These are phyloP conservation scores for Scedosporium dehoogii DNA, from an alignment of 2,329 filamentous ascomycete species.

Conservation along the genomic window DNA sequence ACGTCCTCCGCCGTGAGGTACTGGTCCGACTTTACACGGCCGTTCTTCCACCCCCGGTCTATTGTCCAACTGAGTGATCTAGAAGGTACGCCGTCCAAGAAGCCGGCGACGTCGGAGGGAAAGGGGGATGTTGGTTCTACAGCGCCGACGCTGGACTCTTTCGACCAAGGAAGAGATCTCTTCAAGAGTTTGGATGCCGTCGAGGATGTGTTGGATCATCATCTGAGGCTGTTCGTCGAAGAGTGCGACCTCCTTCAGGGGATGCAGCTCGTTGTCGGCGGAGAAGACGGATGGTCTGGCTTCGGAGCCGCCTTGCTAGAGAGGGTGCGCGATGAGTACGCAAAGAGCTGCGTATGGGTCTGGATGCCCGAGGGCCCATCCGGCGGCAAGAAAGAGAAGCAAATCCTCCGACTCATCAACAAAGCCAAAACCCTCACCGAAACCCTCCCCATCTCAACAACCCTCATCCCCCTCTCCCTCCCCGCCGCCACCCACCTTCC, in stretches of 20 bases:
- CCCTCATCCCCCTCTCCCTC: slow-evolving; percentile 66
- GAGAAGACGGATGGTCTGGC: slow-evolving; percentile 75
- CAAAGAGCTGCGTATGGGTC: slow-evolving; percentile 76
- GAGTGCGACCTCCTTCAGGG: slow-evolving; percentile 91
- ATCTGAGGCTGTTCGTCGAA: slow-evolving; percentile 78
- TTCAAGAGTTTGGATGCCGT: slow-evolving; percentile 66
- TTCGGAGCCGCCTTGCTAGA: slow-evolving; percentile 67
- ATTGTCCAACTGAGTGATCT: slow-evolving; percentile 82
- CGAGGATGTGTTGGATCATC: slow-evolving; percentile 81
- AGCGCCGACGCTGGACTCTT: slow-evolving; percentile 54
- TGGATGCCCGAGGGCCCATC: slow-evolving; percentile 61
- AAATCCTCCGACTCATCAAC: slow-evolving; percentile 57
- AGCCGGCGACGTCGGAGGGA: slow-evolving; percentile 67
- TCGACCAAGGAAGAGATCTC: slow-evolving; percentile 62
- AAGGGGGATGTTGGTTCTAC: neutral
- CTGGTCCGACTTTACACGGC: slow-evolving; percentile 91
- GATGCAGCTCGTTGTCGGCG: slow-evolving; percentile 62
- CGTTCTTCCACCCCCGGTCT: slow-evolving; percentile 87
- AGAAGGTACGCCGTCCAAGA: slow-evolving; percentile 67
- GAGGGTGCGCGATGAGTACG: slow-evolving; percentile 77
- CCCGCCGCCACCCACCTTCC: slow-evolving; percentile 32
- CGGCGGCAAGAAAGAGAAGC: neutral
- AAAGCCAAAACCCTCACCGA: slow-evolving; percentile 61
- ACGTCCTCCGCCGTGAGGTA: slow-evolving; percentile 69
- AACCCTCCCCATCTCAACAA: slow-evolving; percentile 60